Evolutionary conservation across 2,329 filamentous ascomycete genomes (phyloP).

Genomic region (Hypoxylon sp.): DNA sequence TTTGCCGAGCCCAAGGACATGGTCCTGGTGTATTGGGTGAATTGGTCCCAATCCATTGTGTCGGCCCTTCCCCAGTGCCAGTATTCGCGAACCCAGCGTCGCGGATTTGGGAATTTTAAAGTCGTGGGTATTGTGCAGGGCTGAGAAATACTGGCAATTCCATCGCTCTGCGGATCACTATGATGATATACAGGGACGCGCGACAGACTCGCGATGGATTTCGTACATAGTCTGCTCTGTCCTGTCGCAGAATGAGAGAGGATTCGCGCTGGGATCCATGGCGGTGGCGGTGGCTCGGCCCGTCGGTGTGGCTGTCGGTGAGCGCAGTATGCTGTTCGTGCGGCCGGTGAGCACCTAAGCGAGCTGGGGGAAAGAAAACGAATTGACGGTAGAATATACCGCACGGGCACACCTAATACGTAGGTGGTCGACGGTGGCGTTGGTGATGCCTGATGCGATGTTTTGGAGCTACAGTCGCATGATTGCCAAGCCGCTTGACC

Average conservation of each 20-base stretch:
- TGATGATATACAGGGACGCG: background rate
- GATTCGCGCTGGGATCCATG: slow-evolving; percentile 17
- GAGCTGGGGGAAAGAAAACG: background rate
- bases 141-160: background rate
- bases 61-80: slow-evolving; percentile 31
- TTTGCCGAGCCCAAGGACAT: slow-evolving; percentile 23
- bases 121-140: slow-evolving; percentile 6
- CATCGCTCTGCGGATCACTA: slow-evolving; percentile 1
- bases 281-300: slow-evolving; percentile 27
- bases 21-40: slow-evolving; percentile 29
- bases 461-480: slow-evolving; percentile 4
- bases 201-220: background rate
- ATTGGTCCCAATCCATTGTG: slow-evolving; percentile 21
- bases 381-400: background rate
- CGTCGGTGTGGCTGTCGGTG: slow-evolving; percentile 21
- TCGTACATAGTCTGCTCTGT: background rate
- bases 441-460: slow-evolving; percentile 13
- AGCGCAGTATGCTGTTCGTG: background rate
- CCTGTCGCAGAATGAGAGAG: slow-evolving; percentile 14
- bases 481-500: background rate
- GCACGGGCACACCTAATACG: background rate
- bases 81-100: slow-evolving; percentile 23
- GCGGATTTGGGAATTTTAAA: slow-evolving; percentile 16
- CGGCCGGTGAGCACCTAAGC: background rate
- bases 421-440: slow-evolving; percentile 10